Evolutionary conservation across 2,329 filamentous ascomycete genomes (phyloP), one percentile per base, ranked within the genome.

Genomic region (Fusarium sp.): DNA sequence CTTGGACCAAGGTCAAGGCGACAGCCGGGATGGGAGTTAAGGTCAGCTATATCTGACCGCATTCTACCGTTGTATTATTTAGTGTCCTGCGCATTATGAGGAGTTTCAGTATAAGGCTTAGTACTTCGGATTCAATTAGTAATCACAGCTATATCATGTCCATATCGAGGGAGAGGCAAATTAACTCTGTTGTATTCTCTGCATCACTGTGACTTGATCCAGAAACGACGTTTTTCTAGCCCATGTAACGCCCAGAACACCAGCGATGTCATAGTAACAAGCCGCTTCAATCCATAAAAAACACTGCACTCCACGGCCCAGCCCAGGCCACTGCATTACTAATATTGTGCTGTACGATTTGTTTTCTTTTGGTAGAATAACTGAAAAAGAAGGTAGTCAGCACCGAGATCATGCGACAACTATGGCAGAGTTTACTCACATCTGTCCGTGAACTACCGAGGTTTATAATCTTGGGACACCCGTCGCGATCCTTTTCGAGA

Each of bases 391-490:
- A 50, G 4, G 7, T 6, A 65, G 69, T 82, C 63, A 74, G 70
- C 30, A 67, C 30, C 18, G 7, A 5, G 12, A 47, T 2, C 8
- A 31, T 27, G 10, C 28, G 8, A 8, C 6, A 18, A 47, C 31
- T 36, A 15, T 36, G 7, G 36, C 13, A 27, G 31, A 28, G 46
- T 36, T 59, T 66, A 85, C 87, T 75, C 83, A 98, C 87, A 88
- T 99, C 96, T 78, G 96, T 99, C 83, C 96, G 90, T 63, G 92
- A 96, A 86, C 93, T 97, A 43, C 96, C 96, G 78, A 99, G 83
- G 80, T 99, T 99, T 79, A 99, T 98, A 82, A 99, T 99, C 89
- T 99, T 99, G 57, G 96, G 96, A 82, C 96, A 99, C 3, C 96
- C 96, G 79, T 99, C 96, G 66, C 96, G 87, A 80, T 99, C 96